Evolutionary conservation across 2,329 filamentous ascomycete species (phyloP).

Genomic region (Diaporthe nobilis): DNA sequence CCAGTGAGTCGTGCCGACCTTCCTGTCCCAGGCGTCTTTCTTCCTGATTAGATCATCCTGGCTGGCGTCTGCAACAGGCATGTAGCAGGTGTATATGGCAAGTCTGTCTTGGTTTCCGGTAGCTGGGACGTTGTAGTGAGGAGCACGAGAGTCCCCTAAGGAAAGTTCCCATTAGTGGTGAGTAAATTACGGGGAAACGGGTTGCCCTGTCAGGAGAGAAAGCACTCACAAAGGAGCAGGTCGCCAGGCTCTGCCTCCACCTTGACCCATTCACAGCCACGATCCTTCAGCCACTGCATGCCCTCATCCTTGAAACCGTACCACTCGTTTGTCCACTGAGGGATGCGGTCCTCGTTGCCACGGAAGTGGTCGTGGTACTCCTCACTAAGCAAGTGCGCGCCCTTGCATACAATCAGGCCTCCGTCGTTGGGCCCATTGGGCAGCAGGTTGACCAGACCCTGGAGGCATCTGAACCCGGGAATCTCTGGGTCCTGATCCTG

Average conservation of each 20-base stretch:
- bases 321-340: constrained; percentile 51
- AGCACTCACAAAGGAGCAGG: constrained; percentile 53
- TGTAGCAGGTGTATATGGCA: constrained; percentile 57
- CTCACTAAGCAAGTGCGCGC: constrained; percentile 45
- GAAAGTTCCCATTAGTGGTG: neutral
- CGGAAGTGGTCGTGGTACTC: constrained; percentile 54
- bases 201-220: neutral
- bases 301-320: constrained; percentile 54
- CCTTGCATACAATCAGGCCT: constrained; percentile 57
- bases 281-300: constrained; percentile 54
- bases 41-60: constrained; percentile 58
- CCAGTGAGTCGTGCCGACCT: constrained; percentile 59
- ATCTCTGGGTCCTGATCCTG: constrained; percentile 60
- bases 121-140: constrained; percentile 58
- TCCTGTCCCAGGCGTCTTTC: constrained; percentile 56
- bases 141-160: constrained; percentile 39
- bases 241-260: constrained; percentile 59
- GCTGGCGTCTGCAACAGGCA: constrained; percentile 55
- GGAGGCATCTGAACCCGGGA: constrained; percentile 63
- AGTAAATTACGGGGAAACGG: constrained; percentile 44
- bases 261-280: constrained; percentile 53
- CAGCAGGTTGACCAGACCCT: constrained; percentile 60
- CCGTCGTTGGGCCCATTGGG: constrained; percentile 62
- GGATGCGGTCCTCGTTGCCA: constrained; percentile 49
- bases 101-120: constrained; percentile 50